Evolutionary conservation across 179 eudicot genomes (phyloP), one percentile per base, ranked within the genome.

Genomic region (Pouteria campechiana): DNA sequence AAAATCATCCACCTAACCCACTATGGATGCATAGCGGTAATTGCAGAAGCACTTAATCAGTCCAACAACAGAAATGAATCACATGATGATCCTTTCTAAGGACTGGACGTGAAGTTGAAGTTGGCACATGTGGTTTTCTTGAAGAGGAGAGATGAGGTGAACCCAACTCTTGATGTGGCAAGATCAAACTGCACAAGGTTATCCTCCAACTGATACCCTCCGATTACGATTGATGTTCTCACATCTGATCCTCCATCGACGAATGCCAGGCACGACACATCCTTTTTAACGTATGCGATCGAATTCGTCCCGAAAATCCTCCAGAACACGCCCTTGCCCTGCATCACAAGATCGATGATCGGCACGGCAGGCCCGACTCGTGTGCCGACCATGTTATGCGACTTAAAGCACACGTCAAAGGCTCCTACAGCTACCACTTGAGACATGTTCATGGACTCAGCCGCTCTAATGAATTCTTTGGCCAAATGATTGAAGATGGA

Each of bases 181-280:
- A 66, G 15, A 62, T 71, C 77, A 54, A 71, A 57, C 28, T 61
- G 57, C 32, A 71, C 10, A 22, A 71, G 37, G 47, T 61, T 71
- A 46, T 71, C 69, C 50, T 57, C 69, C 60, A 71, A 40, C 28
- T 61, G 66, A 17, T 32, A 27, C 25, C 66, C 72, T 3, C 77
- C 77, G 0, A 71, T 58, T 43, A 66, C 73, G 3, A 66, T 39
- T 27, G 66, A 22, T 1, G 52, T 9, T 40, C 42, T 53, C 10
- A 49, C 23, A 6, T 45, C 46, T 4, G 28, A 35, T 40, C 69
- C 69, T 16, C 69, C 63, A 19, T 60, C 69, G 44, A 61, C 37
- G 17, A 71, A 61, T 22, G 65, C 77, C 22, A 71, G 17, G 15
- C 77, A 71, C 74, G 65, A 63, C 41, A 58, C 51, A 25, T 58